These are phyloP conservation scores for Rhinocladiella similis DNA, from an alignment of 2,329 filamentous ascomycete genomes.

Conservation along the genomic window DNA sequence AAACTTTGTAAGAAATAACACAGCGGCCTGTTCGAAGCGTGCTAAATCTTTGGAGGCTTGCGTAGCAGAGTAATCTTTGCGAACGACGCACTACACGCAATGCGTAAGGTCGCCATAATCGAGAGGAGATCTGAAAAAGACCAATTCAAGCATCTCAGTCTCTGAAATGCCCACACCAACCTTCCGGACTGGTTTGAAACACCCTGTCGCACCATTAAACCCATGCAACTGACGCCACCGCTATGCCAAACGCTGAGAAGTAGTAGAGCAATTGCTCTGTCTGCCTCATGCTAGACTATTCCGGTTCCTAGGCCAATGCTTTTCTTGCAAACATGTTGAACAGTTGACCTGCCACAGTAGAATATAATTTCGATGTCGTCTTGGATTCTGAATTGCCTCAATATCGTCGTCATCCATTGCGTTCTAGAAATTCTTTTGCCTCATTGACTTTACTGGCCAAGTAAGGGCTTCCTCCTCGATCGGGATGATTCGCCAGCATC, in stretches of 20 bases:
- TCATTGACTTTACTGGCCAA: conserved; percentile 98
- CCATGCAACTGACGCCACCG: conserved; percentile 12
- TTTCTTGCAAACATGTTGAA: too few species aligned
- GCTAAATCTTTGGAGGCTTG: too few species aligned
- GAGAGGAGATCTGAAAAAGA: not conserved
- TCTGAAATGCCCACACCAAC: not conserved
- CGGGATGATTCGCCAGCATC: conserved; percentile 97
- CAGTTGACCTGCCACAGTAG: too few species aligned
- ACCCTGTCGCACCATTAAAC: not conserved
- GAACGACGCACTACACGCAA: too few species aligned
- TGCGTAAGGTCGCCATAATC: not conserved
- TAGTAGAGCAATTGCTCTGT: too few species aligned
- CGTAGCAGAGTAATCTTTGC: too few species aligned
- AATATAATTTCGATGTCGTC: too few species aligned
- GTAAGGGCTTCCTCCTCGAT: conserved; percentile 94
- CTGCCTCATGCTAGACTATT: too few species aligned
- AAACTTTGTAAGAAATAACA: too few species aligned
- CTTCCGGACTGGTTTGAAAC: too few species aligned
- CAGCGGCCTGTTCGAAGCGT: too few species aligned
- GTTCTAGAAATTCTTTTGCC: conserved; percentile 94
- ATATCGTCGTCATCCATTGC: conserved; percentile 42
- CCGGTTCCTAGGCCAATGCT: too few species aligned
- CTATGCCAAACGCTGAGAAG: conserved; percentile 11
- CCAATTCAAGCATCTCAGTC: not conserved
- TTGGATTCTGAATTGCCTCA: not conserved